phyloP scores from a whole-genome alignment of 306 rosid species.

The Gleditsia sinensis region DNA sequence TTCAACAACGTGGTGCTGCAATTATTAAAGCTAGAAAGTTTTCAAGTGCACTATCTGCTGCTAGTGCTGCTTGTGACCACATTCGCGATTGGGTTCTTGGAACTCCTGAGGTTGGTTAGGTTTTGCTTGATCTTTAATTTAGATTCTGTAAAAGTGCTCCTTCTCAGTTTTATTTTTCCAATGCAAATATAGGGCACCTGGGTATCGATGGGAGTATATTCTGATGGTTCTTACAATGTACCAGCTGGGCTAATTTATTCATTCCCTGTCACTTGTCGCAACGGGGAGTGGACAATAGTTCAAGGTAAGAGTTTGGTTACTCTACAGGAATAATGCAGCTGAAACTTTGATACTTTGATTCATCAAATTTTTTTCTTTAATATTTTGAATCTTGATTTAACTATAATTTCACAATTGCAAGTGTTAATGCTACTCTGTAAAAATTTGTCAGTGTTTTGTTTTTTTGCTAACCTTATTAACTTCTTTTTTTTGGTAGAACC shows the following conservation, averaged over 20 bases:
- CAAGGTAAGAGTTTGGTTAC: conserved; percentile 61
- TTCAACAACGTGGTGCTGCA: conserved; percentile 99
- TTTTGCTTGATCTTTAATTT: conserved; percentile 1
- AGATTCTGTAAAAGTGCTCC: background rate
- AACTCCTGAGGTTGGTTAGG: conserved; percentile 78
- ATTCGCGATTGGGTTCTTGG: conserved; percentile 98
- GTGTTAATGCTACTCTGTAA: background rate
- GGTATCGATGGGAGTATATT: conserved; percentile 98
- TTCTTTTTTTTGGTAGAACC: too few species aligned
- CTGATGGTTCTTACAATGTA: conserved; percentile 94
- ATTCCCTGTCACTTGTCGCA: conserved; percentile 80
- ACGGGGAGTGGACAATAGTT: conserved; percentile 94
- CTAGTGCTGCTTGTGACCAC: conserved; percentile 98
- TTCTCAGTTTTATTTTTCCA: conserved; percentile 12
- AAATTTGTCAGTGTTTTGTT: background rate
- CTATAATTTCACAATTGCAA: background rate
- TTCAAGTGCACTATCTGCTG: conserved; percentile 96
- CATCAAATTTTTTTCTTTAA: background rate
- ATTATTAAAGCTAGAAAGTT: conserved; percentile 93
- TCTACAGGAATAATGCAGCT: background rate
- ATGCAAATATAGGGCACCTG: conserved; percentile 72
- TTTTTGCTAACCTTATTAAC: background rate
- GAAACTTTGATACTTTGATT: background rate
- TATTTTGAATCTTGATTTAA: background rate
- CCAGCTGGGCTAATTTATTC: conserved; percentile 96